These are phyloP conservation scores for Colletotrichum sp. DNA, from an alignment of 2,329 filamentous ascomycete genomes.

Conservation along the genomic window DNA sequence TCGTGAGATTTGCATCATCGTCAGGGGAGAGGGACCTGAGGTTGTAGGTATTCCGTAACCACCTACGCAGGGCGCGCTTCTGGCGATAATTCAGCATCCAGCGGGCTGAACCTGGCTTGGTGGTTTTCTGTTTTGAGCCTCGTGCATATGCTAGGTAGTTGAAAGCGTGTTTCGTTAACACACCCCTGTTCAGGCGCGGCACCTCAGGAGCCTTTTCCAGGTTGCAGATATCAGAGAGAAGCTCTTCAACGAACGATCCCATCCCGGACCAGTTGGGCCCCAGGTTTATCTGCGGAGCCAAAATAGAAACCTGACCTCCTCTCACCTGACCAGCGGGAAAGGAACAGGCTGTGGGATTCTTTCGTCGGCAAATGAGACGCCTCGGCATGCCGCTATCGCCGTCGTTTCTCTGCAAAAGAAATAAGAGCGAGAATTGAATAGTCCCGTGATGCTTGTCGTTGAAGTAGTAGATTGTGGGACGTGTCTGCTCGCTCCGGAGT, in stretches of 20 bases:
- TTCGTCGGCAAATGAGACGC: not conserved
- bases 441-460: not conserved
- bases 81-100: not conserved
- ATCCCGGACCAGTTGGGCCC: not conserved
- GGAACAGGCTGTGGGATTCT: not conserved
- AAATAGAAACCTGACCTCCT: not conserved
- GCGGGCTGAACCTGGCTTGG: not conserved
- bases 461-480: not conserved
- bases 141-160: slow-evolving; percentile 10
- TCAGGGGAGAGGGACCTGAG: not conserved
- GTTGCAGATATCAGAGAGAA: not conserved
- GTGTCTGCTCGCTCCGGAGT: not conserved
- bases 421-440: not conserved
- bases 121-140: slow-evolving; percentile 9
- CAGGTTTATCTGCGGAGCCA: not conserved
- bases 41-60: not conserved
- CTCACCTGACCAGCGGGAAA: not conserved
- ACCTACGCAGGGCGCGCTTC: not conserved
- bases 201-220: not conserved
- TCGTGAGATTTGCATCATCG: not conserved
- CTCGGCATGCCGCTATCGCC: not conserved
- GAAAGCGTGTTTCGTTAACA: not conserved
- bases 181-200: not conserved
- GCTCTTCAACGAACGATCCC: not conserved
- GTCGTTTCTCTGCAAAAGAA: not conserved